Conservation (phyloP, 2,329 filamentous ascomycete species). For the Hypoxylon sp. region DNA sequence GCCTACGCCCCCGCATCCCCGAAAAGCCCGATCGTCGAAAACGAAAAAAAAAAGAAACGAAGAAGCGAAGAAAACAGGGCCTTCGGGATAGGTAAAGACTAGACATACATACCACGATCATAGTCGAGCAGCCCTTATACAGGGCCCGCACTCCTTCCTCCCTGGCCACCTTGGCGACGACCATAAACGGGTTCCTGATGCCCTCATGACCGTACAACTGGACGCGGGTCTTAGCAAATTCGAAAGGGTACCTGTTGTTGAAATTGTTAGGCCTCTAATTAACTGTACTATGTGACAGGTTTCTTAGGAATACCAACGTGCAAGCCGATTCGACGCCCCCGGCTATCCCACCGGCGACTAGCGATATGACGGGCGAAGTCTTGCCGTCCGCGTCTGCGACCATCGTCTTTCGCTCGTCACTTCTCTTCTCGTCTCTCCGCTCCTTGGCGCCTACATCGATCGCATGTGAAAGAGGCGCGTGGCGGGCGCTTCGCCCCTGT, state of each 20-base stretch:
- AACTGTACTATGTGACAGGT: not conserved
- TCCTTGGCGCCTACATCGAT: not conserved
- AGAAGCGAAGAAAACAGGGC: not conserved
- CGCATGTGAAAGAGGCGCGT: slow-evolving; percentile 3
- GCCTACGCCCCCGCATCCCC: slow-evolving; percentile 9
- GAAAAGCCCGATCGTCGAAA: not conserved
- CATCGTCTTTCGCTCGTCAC: slow-evolving; percentile 38
- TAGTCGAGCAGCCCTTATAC: slow-evolving; percentile 69
- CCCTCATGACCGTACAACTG: slow-evolving; percentile 63
- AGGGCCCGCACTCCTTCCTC: slow-evolving; percentile 69
- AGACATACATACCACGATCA: slow-evolving; percentile 62
- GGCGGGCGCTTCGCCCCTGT: not conserved
- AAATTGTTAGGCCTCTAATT: slow-evolving; percentile 1
- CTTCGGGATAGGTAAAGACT: not conserved
- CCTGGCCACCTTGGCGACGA: slow-evolving; percentile 69
- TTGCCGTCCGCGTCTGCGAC: slow-evolving; percentile 49
- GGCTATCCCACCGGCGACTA: slow-evolving; percentile 54
- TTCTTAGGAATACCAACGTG: slow-evolving; percentile 38
- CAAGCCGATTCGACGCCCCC: slow-evolving; percentile 54
- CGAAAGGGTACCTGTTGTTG: slow-evolving; percentile 67
- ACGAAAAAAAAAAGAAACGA: not conserved
- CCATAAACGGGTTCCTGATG: slow-evolving; percentile 67
- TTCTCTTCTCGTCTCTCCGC: not conserved
- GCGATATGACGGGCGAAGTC: slow-evolving; percentile 49
- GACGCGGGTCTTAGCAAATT: slow-evolving; percentile 75